Conservation (phyloP, 495 filamentous ascomycete genomes). For the Neurospora sp. region DNA sequence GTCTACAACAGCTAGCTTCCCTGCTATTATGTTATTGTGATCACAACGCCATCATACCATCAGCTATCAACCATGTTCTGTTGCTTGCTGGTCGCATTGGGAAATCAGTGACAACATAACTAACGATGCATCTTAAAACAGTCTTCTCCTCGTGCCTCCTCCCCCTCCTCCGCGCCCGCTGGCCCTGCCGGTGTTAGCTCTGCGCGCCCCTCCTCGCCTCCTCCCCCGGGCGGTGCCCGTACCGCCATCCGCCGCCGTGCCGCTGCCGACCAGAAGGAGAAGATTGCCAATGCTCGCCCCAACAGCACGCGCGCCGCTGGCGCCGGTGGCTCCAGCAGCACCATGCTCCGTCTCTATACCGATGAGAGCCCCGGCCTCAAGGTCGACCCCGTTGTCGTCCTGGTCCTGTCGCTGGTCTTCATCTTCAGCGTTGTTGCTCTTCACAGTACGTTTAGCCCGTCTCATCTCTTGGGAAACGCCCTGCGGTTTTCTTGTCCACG, state of each 20-base stretch:
- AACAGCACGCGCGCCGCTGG: conserved; percentile 87
- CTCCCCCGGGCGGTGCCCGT: conserved; percentile 87
- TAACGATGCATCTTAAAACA: conserved; percentile 15
- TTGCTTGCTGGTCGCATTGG: background rate
- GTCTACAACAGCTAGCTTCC: background rate
- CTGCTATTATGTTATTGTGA: background rate
- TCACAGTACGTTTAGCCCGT: conserved; percentile 59
- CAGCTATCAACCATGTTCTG: background rate
- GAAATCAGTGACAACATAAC: background rate
- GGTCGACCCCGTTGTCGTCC: conserved; percentile 92
- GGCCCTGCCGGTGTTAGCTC: conserved; percentile 49
- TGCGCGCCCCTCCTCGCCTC: conserved; percentile 72
- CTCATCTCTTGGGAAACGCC: background rate
- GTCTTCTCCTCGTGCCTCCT: conserved; percentile 68
- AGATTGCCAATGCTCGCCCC: conserved; percentile 80
- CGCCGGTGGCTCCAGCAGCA: conserved; percentile 90
- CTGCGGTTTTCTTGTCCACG: background rate
- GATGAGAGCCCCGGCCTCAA: conserved; percentile 94
- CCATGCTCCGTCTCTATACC: conserved; percentile 99
- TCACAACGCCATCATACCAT: background rate
- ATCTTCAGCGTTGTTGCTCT: conserved; percentile 97
- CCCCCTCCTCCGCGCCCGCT: conserved; percentile 44
- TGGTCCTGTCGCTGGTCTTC: conserved; percentile 90
- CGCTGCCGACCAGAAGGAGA: conserved; percentile 90
- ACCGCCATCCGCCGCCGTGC: conserved; percentile 89